Evolutionary conservation across 208 protist genomes (phyloP), one percentile per base, ranked within the genome.

Genomic region (Wallacemonas sp.): DNA sequence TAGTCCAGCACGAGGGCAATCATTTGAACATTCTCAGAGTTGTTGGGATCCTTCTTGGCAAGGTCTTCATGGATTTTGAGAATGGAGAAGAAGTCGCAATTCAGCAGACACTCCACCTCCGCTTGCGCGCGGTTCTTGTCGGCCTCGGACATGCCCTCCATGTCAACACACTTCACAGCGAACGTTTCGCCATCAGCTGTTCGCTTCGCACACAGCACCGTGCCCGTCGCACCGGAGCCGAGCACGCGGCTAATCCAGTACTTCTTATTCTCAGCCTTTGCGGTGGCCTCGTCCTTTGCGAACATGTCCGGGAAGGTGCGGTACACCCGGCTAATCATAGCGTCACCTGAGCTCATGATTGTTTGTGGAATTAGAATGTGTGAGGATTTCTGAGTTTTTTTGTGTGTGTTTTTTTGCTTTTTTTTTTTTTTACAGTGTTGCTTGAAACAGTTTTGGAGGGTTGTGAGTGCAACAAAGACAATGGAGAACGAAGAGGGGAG

Each of bases 1-100:
- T 86, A 96, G 58, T 94, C 88, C 44, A 93, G 75, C 22, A 94
- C 79, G 21, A 96, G 80, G 0, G 84, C 72, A 56, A 91, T 82
- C 78, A 88, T 88, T 46, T 76, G 66, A 3, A 83, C 68, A 33
- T 74, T 84, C 26, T 88, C 80, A 31, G 73, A 60, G 49, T 82
- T 77, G 58, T 51, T 75, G 17, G 68, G 62, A 45, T 90, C 83
- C 15, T 62, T 68, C 67, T 91, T 82, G 6, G 71, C 66, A 28
- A 88, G 71, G 56, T 91, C 88, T 42, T 88, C 91, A 63, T 87
- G 75, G 62, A 80, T 94, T 64, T 91, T 85, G 17, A 96, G 33
- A 44, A 96, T 93, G 15, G 88, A 84, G 59, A 92, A 91, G 66
- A 82, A 85, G 59, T 91, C 68, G 61, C 86, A 93, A 51, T 83